These are phyloP conservation scores for Golubevia pallescens DNA, from an alignment of 1,284 basidiomycete genomes.

Conservation along the genomic window DNA sequence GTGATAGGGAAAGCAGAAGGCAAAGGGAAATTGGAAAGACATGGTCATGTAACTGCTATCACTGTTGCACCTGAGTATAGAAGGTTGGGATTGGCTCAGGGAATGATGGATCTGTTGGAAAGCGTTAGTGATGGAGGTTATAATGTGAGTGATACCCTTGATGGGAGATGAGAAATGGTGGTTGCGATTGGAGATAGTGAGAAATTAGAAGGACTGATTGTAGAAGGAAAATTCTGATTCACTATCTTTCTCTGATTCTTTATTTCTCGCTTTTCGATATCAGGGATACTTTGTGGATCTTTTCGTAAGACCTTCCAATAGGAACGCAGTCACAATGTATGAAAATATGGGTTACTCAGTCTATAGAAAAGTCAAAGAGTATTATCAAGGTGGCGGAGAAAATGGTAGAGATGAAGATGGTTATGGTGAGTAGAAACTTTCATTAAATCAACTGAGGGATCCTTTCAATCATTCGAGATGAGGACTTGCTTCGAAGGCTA, in stretches of 20 bases:
- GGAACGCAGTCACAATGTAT: slow-evolving; percentile 76
- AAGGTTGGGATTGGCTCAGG: slow-evolving; percentile 78
- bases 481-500: no score
- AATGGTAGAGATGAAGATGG: slow-evolving; percentile 77
- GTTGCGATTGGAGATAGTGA: not conserved
- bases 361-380: slow-evolving; percentile 80
- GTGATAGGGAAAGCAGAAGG: slow-evolving; percentile 59
- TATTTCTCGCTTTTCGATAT: slow-evolving; percentile 33
- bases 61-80: slow-evolving; percentile 91
- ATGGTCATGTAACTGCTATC: slow-evolving; percentile 80
- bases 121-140: slow-evolving; percentile 72
- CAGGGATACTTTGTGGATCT: slow-evolving; percentile 84
- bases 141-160: slow-evolving; percentile 9
- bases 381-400: slow-evolving; percentile 79
- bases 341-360: slow-evolving; percentile 85
- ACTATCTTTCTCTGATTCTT: not conserved
- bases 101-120: slow-evolving; percentile 82
- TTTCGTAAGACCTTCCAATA: slow-evolving; percentile 78
- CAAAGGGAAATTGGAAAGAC: slow-evolving; percentile 24
- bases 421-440: slow-evolving; percentile 84
- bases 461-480: slow-evolving; percentile 49
- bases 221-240: not conserved
- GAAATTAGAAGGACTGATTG: no score
- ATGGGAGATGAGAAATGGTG: not conserved
- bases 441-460: not conserved